Evolutionary conservation across 2,329 filamentous ascomycete genomes (phyloP).

Genomic region (Arthroderma uncinatum): DNA sequence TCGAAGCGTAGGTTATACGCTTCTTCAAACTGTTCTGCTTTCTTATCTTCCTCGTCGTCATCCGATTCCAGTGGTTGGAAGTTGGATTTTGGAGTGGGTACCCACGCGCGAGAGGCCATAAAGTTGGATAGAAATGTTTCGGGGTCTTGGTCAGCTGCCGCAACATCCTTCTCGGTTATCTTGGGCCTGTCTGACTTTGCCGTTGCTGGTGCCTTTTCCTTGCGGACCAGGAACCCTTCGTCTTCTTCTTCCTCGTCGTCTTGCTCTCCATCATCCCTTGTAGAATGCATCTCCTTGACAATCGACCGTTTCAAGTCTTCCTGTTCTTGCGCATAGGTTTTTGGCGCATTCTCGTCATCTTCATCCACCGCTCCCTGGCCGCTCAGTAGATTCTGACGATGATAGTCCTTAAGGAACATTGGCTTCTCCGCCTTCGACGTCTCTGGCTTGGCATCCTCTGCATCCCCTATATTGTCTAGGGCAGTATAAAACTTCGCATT

Average conservation of each 20-base stretch:
- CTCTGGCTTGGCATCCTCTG: slow-evolving; percentile 14
- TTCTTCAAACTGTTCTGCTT: slow-evolving; percentile 77
- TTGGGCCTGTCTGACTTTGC: slow-evolving; percentile 25
- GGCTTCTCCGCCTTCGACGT: slow-evolving; percentile 64
- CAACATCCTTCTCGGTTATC: slow-evolving; percentile 54
- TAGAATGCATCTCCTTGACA: slow-evolving; percentile 67
- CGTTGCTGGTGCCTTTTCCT: slow-evolving; percentile 44
- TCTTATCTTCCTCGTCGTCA: slow-evolving; percentile 62
- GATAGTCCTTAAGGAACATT: slow-evolving; percentile 79
- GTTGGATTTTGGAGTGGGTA: slow-evolving; percentile 52
- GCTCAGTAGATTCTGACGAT: slow-evolving; percentile 74
- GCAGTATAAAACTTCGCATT: slow-evolving; percentile 65
- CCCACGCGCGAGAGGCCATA: slow-evolving; percentile 83
- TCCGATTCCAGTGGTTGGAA: slow-evolving; percentile 87
- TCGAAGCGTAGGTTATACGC: slow-evolving; percentile 96
- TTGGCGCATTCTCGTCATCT: slow-evolving; percentile 38
- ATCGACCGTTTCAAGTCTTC: slow-evolving; percentile 68
- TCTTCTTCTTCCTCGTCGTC: slow-evolving; percentile 40
- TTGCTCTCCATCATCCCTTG: slow-evolving; percentile 34
- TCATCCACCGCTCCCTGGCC: slow-evolving; percentile 57
- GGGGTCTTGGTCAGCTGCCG: slow-evolving; percentile 73
- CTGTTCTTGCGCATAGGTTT: slow-evolving; percentile 81
- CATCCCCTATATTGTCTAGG: slow-evolving; percentile 43
- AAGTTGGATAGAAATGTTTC: slow-evolving; percentile 93
- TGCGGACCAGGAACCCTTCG: slow-evolving; percentile 60